Percentiles rank a stretch among this genome's conserved stretches.
Conservation (phyloP, 805 yeast species). For the Starmerella sirachaensis region DNA sequence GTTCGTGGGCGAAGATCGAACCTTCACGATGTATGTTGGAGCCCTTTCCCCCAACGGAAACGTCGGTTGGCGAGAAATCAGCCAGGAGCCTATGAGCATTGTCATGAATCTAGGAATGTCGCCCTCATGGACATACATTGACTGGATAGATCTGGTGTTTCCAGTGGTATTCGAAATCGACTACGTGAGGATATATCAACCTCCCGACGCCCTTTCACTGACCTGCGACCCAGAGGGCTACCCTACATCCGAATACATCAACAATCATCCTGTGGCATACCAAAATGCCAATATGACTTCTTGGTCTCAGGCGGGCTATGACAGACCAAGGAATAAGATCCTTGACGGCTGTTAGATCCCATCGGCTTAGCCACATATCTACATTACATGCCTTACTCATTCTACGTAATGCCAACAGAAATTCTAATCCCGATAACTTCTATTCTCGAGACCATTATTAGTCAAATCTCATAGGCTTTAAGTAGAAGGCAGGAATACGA, state of each 20-base stretch:
- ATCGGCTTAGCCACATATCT: too few species aligned
- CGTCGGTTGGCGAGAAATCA: conserved; percentile 64
- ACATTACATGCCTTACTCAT: too few species aligned
- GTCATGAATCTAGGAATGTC: conserved; percentile 82
- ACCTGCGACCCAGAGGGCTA: conserved; percentile 80
- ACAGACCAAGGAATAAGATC: conserved; percentile 48
- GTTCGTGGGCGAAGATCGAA: conserved; percentile 73
- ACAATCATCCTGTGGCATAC: conserved; percentile 58
- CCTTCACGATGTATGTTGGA: conserved; percentile 57
- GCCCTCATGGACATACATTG: conserved; percentile 87
- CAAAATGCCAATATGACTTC: conserved; percentile 52
- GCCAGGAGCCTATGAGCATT: conserved; percentile 88
- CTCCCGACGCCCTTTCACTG: conserved; percentile 42
- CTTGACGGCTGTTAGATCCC: conserved; percentile 45
- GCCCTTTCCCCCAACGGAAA: conserved; percentile 88
- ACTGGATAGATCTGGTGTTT: conserved; percentile 67
- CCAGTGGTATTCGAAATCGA: conserved; percentile 70
- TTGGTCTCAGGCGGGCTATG: conserved; percentile 69
- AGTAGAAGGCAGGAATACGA: too few species aligned
- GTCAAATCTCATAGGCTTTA: too few species aligned
- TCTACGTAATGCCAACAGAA: too few species aligned
- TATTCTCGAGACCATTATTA: too few species aligned
- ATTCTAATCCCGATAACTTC: too few species aligned
- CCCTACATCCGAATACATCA: conserved; percentile 80
- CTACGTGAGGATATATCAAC: conserved; percentile 84